A percentile compares a stretch with the other conserved stretches of the same genome.
Conservation (phyloP, 352 stramenopile genomes). For the Pythium vanterpoolii region DNA sequence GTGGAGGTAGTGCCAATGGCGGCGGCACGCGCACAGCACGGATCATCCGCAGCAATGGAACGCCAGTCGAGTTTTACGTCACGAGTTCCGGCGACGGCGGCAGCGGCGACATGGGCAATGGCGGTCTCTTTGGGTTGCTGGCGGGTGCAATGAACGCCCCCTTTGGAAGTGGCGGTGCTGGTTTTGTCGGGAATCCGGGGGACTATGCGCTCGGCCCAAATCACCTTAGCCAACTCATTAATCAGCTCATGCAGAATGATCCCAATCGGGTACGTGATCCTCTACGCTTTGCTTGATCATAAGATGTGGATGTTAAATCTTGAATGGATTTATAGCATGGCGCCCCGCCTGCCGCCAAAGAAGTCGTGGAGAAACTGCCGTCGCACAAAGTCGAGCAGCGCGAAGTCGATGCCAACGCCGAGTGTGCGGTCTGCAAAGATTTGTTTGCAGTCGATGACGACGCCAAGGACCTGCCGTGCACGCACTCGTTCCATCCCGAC, state of each 20-base stretch:
- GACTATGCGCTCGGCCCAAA: slow-evolving; percentile 83
- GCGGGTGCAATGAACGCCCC: slow-evolving; percentile 43
- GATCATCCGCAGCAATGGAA: slow-evolving; percentile 64
- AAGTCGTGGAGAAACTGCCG: slow-evolving; percentile 69
- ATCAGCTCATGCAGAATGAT: slow-evolving; percentile 89
- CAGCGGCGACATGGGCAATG: slow-evolving; percentile 25
- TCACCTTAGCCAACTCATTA: slow-evolving; percentile 74
- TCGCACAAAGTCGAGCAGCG: slow-evolving; percentile 69
- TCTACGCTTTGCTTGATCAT: neutral
- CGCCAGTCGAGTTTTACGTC: slow-evolving; percentile 77
- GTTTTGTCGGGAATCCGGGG: slow-evolving; percentile 57
- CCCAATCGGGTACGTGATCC: slow-evolving; percentile 60
- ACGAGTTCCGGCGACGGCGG: slow-evolving; percentile 43
- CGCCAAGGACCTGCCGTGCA: slow-evolving; percentile 65
- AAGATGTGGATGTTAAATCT: too few relatives aligned
- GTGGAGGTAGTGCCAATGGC: neutral
- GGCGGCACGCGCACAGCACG: slow-evolving; percentile 28
- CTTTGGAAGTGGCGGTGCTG: slow-evolving; percentile 27
- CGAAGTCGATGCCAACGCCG: slow-evolving; percentile 71
- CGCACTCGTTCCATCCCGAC: slow-evolving; percentile 79
- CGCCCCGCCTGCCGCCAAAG: slow-evolving; percentile 69
- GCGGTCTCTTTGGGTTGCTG: slow-evolving; percentile 38
- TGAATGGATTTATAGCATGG: slow-evolving; percentile 54
- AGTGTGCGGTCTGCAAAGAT: slow-evolving; percentile 88
- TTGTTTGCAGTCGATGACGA: slow-evolving; percentile 78